Evolutionary conservation across 768 basidiomycete species (phyloP), one percentile per base, ranked within the genome.

Genomic region (Tephrocybe sp.): DNA sequence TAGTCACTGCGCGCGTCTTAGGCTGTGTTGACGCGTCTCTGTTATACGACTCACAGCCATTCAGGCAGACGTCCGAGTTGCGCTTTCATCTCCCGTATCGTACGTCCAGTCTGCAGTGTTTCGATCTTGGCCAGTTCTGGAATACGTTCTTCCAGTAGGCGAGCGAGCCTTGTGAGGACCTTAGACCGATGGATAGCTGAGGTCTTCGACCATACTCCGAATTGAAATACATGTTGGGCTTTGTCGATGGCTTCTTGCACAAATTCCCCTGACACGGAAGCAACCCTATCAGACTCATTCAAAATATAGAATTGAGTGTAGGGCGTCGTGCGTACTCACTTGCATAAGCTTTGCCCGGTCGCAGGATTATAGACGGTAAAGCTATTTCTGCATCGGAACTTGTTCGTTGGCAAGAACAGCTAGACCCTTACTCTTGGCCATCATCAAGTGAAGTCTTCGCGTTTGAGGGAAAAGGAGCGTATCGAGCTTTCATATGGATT

Each of bases 51-150:
- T 64, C 56, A 91, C 87, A 92, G 74, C 92, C 92, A 94, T 65
- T 93, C 89, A 5, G 90, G 89, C 28, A 93, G 72, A 31, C 92
- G 75, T 1, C 76, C 70, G 3, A 94, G 73, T 66, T 94, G 92
- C 0, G 82, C 82, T 16, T 73, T 80, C 89, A 94, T 92, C 67
- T 94, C 91, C 11, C 87, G 75, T 38, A 91, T 84, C n/a, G 87
- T 72, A 46, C 89, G 75, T 9, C 90, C 91, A 0, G 90, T 92
- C 64, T 93, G 90, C 40, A 84, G 50, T 1, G 82, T 80, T 66
- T 93, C 91, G 16, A 87, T 68, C 31, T 68, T 64, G 2, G 88
- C 87, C 11, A 91, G 62, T 21, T 83, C 75, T 0, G 79, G 73
- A 15, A 87, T 66, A 55, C 69, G 75, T 15, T 71, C 70, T 56